Base-by-base conservation (phyloP, 148 eudicot species). In the Rhododendron henanense region DNA sequence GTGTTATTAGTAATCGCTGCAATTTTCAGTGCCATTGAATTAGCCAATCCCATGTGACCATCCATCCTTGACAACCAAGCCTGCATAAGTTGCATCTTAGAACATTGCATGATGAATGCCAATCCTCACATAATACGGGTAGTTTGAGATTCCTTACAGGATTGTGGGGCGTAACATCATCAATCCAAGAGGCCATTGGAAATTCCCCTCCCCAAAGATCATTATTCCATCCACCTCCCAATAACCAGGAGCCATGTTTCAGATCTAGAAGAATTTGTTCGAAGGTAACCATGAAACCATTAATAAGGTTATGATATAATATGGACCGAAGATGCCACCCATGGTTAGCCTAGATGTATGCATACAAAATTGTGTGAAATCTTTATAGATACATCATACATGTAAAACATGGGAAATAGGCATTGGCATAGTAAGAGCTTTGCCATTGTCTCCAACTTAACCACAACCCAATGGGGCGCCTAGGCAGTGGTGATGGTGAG, bases 161-260 rank as follows among this genome's bases (percentile, higher is more conserved):
- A 87, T 95, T 94, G 78, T 94, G 85, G 85, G 93, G 93, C 28
- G 98, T 94, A 79, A 97, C 86, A 88, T 92, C 95, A 90, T 97
- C 98, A 89, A 97, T 95, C 99, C 99, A 97, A 71, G 93, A 87
- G 67, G 94, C 90, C 85, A 75, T 84, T 53, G 99, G 99, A 90
- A 93, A 59, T 80, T 95, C 98, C 84, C 98, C 99, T 83, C 99
- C 99, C 99, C 99, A 97, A 41, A 91, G 90, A 87, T 92, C 94
- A 90, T 94, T 93, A 87, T 91, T 97, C 99, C 99, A 97, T 85
- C 98, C 98, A 85, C 98, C 96, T 88, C 99, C 98, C 93, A 93
- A 87, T 87, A 97, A 44, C 99, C 99, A 97, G 35, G 95, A 88
- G 81, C 96, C 96, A 57, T 86, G 91, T 83, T 89, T 90, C 91